These are phyloP conservation scores for Urostyla sp. DNA, from an alignment of 73 alveolate genomes.

Conservation along the genomic window DNA sequence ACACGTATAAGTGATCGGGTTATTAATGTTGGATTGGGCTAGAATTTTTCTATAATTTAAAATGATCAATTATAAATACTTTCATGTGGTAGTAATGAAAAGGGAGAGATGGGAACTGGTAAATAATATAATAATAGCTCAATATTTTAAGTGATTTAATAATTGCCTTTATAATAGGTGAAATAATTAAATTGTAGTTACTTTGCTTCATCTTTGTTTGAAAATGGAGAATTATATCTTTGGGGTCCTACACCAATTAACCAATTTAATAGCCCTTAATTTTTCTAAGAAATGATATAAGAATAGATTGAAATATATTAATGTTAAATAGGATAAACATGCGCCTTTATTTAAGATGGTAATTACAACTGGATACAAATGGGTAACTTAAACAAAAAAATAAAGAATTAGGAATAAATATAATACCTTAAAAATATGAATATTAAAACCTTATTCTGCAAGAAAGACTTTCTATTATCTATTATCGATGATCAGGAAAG, in stretches of 20 bases:
- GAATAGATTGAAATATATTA: conserved; percentile 3
- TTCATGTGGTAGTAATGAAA: conserved; percentile 6
- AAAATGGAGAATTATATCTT: conserved; percentile 31
- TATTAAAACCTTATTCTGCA: neutral
- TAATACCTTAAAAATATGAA: conserved; percentile 18
- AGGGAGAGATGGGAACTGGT: conserved; percentile 25
- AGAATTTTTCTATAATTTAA: conserved; percentile 7
- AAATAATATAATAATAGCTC: neutral
- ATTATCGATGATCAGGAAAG: no score
- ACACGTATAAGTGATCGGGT: neutral
- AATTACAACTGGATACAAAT: neutral
- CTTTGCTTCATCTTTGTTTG: neutral
- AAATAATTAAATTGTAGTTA: conserved; percentile 1
- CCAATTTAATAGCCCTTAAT: conserved; percentile 25
- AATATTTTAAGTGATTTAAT: no score
- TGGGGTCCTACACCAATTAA: conserved; percentile 54
- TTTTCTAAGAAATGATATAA: conserved; percentile 14
- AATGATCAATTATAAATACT: neutral
- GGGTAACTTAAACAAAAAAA: conserved; percentile 22
- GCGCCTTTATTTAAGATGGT: conserved; percentile 23
- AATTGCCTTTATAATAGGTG: no score
- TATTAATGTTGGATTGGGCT: neutral
- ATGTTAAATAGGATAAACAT: conserved; percentile 13
- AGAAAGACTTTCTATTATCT: conserved; percentile 35
- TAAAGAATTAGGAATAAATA: conserved; percentile 3